Evolutionary conservation across 331 rosid genomes (phyloP).

Genomic region (Stylosanthes scabra): DNA sequence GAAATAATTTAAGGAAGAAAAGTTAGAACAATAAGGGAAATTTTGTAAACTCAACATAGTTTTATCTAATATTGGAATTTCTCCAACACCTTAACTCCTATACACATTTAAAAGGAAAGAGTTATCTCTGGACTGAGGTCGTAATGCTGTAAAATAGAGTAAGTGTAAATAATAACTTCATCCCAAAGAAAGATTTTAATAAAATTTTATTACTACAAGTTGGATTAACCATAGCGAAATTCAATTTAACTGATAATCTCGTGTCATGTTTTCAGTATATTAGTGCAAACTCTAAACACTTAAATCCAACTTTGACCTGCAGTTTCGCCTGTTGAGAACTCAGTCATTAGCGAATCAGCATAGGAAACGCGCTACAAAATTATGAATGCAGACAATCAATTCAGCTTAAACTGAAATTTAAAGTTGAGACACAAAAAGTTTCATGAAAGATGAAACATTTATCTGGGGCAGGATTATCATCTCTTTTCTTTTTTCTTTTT

Average conservation of each 20-base stretch:
- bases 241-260: conserved; percentile 7
- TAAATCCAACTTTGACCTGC: background rate
- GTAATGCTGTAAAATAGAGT: too few relatives aligned
- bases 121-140: too few relatives aligned
- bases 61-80: too few relatives aligned
- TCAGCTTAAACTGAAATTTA: conserved; percentile 8
- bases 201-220: background rate
- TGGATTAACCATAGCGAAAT: background rate
- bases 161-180: background rate
- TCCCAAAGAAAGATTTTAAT: conserved; percentile 3
- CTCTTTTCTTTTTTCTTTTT: background rate
- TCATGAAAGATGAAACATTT: conserved; percentile 26
- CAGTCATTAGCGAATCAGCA: background rate
- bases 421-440: background rate
- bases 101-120: too few relatives aligned
- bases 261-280: conserved; percentile 6
- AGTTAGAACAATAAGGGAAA: too few relatives aligned
- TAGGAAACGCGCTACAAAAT: background rate
- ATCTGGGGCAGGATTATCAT: background rate
- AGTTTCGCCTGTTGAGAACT: conserved; percentile 18
- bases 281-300: background rate
- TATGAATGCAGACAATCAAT: background rate
- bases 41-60: too few relatives aligned
- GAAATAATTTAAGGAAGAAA: too few relatives aligned
- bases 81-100: too few relatives aligned